These are phyloP conservation scores for Colletotrichum brevisporum DNA, from an alignment of 2,329 filamentous ascomycete species.

Conservation along the genomic window DNA sequence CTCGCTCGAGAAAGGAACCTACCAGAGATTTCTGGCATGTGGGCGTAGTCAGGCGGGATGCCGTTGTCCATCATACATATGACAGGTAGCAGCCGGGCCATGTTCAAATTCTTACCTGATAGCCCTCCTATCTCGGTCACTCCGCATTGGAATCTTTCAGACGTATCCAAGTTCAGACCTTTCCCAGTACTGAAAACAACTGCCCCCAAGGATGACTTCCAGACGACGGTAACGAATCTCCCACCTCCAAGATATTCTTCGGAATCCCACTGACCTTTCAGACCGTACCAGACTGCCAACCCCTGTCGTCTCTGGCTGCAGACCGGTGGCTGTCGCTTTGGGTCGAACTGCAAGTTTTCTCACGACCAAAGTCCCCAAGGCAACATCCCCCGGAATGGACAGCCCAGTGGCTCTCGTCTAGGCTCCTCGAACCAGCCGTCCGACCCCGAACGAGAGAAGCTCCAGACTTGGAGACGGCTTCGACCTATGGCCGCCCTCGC, in stretches of 20 bases:
- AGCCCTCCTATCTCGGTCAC: too few relatives aligned
- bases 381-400: not conserved
- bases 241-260: not conserved
- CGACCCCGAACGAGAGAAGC: slow-evolving; percentile 8
- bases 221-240: too few relatives aligned
- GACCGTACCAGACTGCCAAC: not conserved
- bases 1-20: not conserved
- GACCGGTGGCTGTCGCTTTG: slow-evolving; percentile 5
- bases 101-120: too few relatives aligned
- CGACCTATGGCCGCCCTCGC: not conserved
- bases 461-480: slow-evolving; percentile 18
- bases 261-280: not conserved
- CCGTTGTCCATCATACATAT: not conserved
- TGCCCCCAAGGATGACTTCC: too few relatives aligned
- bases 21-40: not conserved
- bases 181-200: too few relatives aligned
- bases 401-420: not conserved
- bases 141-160: too few relatives aligned
- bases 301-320: slow-evolving; percentile 1
- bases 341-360: slow-evolving; percentile 10
- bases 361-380: not conserved
- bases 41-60: not conserved
- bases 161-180: too few relatives aligned
- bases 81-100: not conserved
- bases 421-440: not conserved